Evolutionary conservation across 2,329 filamentous ascomycete species (phyloP).

Genomic region (Trichophyton mentagrophytes): DNA sequence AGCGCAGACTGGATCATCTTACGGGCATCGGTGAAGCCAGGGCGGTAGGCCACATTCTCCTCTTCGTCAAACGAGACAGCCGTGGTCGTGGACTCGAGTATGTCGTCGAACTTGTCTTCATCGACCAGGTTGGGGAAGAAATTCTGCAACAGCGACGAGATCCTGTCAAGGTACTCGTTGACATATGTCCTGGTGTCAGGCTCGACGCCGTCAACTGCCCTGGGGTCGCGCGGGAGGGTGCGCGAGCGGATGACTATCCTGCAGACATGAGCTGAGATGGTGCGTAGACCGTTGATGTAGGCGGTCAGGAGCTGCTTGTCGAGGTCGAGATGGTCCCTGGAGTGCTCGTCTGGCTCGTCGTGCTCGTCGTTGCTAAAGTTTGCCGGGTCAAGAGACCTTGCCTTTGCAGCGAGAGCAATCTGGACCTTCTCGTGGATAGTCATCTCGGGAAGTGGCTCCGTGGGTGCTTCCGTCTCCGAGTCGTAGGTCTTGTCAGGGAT

Average conservation of each 20-base stretch:
- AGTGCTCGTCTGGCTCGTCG: conserved; percentile 24
- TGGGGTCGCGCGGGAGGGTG: conserved; percentile 8
- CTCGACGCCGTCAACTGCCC: background rate
- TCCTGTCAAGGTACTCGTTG: conserved; percentile 25
- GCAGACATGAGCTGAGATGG: conserved; percentile 22
- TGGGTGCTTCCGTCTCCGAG: background rate
- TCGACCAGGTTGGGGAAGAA: conserved; percentile 29
- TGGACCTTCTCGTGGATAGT: conserved; percentile 32
- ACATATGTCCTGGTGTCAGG: conserved; percentile 7
- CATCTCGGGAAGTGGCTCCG: conserved; percentile 16
- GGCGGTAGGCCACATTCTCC: conserved; percentile 9
- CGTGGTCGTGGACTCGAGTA: conserved; percentile 17
- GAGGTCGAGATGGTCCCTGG: conserved; percentile 26
- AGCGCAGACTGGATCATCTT: conserved; percentile 26
- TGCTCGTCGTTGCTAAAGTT: background rate
- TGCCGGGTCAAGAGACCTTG: conserved; percentile 12
- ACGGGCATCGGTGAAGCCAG: conserved; percentile 16
- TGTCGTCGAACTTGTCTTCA: conserved; percentile 25
- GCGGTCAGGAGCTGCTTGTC: conserved; percentile 29
- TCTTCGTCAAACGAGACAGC: conserved; percentile 11
- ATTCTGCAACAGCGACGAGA: conserved; percentile 28
- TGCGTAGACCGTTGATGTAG: conserved; percentile 33
- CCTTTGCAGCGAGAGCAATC: conserved; percentile 19
- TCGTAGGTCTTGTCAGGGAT: conserved; percentile 1
- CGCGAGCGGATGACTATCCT: conserved; percentile 23